Evolutionary conservation across 306 rosid species (phyloP), one percentile per base, ranked within the genome.

Genomic region (Lablab purpureus): DNA sequence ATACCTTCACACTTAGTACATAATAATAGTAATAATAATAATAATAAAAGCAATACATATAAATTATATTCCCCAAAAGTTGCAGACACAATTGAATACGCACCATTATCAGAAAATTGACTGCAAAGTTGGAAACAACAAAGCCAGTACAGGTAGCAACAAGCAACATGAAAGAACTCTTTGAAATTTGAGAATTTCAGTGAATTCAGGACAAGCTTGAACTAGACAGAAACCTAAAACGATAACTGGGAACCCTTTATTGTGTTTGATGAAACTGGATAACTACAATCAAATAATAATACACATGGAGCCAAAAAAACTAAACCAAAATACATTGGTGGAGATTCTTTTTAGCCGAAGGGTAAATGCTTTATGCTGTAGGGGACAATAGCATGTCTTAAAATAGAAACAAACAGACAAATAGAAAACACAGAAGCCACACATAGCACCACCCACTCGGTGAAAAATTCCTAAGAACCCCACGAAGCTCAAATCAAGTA

Each of bases 381-480:
- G 47, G 67, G 52, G 49, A 56, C 36, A 69, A 49, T 19, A 60
- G 52, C 47, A 41, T 51, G 22, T 15, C 79, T 27, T 63, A 27
- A 80, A 72, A 64, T 80, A 54, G 84, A 74, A 74, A 73, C 28
- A 64, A 50, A 43, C 14, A 21, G 76, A 81, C 76, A 74, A 54
- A 54, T 36, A 17, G 1, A 81, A 63, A 66, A 11, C 49, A 11
- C 17, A 32, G 71, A 77, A 64, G 25, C 41, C 17, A 46, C 67
- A 47, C 60, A 47, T 27, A 43, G 0, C 77, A 49, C 49, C 69
- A 13, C 50, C 49, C 69, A 13, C 50, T 60, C 1, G 32, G 71
- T 60, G 63, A 27, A 27, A 76, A 15, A 62, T 15, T 62, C 37
- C 25, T 25, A 71, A 36, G 71, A 71, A 64, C 19, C 36, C 54